phyloP scores from a whole-genome alignment of 2,329 filamentous ascomycete genomes.

The Cladobotryum protrusum region DNA sequence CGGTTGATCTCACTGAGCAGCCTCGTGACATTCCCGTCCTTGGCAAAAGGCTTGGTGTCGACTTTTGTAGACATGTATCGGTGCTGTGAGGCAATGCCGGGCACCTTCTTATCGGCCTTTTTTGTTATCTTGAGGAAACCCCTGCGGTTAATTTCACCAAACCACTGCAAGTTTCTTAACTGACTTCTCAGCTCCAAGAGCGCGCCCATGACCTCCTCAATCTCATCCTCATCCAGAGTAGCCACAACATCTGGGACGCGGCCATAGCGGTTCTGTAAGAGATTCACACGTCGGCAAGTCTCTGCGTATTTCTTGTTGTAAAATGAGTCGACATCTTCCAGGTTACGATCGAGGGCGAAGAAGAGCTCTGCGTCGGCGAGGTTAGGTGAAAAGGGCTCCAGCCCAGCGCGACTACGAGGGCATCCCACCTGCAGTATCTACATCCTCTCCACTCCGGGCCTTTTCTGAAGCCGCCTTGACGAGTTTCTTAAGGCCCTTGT shows the following conservation, averaged over 20 bases:
- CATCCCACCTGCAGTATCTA: conserved; percentile 82
- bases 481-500: conserved; percentile 89
- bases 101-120: conserved; percentile 94
- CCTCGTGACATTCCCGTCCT: conserved; percentile 49
- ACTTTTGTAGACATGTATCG: conserved; percentile 88
- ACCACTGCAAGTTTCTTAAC: conserved; percentile 91
- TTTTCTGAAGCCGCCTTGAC: conserved; percentile 73
- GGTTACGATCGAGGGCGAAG: conserved; percentile 90
- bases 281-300: conserved; percentile 72
- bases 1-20: conserved; percentile 68
- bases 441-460: conserved; percentile 61
- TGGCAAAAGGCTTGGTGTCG: conserved; percentile 80
- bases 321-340: conserved; percentile 93
- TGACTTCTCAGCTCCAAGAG: conserved; percentile 83
- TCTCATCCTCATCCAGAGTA: conserved; percentile 77
- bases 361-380: conserved; percentile 70
- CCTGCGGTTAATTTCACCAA: conserved; percentile 90
- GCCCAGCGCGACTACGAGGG: conserved; percentile 16
- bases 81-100: conserved; percentile 68
- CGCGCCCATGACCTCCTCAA: conserved; percentile 84
- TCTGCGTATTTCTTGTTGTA: conserved; percentile 95
- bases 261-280: conserved; percentile 85
- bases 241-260: conserved; percentile 61
- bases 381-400: conserved; percentile 24
- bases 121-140: conserved; percentile 99